Percentiles rank a stretch among this genome's conserved stretches.
Evolutionary conservation across 2,329 filamentous ascomycete species (phyloP).

Genomic region (Myotisia sp.): DNA sequence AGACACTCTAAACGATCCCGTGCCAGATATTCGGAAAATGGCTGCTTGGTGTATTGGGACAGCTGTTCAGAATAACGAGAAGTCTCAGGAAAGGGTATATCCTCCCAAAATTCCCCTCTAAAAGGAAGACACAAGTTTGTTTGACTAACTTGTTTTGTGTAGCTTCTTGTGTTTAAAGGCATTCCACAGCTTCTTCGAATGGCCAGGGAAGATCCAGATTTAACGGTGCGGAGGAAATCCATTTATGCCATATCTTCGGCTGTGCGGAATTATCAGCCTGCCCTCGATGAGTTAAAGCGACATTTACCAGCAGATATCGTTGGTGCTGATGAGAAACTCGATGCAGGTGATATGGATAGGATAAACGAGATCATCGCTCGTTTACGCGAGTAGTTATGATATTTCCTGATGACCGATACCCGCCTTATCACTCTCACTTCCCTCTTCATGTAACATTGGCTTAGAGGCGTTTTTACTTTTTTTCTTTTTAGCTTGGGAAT

Average conservation of each 20-base stretch:
- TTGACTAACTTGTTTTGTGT: slow-evolving; percentile 3
- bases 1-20: slow-evolving; percentile 50
- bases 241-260: slow-evolving; percentile 77
- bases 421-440: no score
- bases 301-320: slow-evolving; percentile 48
- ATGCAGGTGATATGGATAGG: slow-evolving; percentile 75
- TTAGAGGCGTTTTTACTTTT: no score
- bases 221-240: slow-evolving; percentile 66
- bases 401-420: no score
- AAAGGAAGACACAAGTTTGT: neutral
- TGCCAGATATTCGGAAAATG: slow-evolving; percentile 62
- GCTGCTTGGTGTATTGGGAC: slow-evolving; percentile 92
- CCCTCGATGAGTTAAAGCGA: slow-evolving; percentile 50
- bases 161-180: slow-evolving; percentile 48
- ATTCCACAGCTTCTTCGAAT: slow-evolving; percentile 56
- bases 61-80: slow-evolving; percentile 89
- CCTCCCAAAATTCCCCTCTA: slow-evolving; percentile 6
- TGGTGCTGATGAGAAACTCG: slow-evolving; percentile 51
- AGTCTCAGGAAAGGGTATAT: slow-evolving; percentile 58
- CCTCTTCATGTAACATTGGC: no score
- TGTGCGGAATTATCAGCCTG: slow-evolving; percentile 78
- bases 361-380: slow-evolving; percentile 55
- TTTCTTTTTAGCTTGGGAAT: no score
- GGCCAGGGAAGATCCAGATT: slow-evolving; percentile 44
- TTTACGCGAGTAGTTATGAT: no score